These are phyloP conservation scores for Mucor piriformis DNA, from an alignment of 371 early-diverging fungal genomes.

Conservation along the genomic window DNA sequence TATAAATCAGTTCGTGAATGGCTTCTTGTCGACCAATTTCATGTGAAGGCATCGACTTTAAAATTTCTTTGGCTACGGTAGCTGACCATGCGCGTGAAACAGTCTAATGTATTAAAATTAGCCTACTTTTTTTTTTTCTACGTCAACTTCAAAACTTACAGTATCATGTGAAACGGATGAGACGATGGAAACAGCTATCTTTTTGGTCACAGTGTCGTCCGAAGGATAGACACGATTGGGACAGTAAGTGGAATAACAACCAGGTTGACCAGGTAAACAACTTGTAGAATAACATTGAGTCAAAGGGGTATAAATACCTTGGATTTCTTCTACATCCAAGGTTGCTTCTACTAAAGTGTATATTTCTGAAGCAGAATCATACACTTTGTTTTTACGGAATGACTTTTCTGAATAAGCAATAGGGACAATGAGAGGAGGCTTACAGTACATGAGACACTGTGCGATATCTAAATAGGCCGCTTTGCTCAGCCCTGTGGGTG, in stretches of 20 bases:
- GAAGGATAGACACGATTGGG: constrained; percentile 29
- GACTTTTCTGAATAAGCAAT: constrained; percentile 49
- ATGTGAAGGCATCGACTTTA: constrained; percentile 69
- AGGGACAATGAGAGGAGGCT: constrained; percentile 40
- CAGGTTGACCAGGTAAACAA: constrained; percentile 39
- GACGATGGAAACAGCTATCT: constrained; percentile 15
- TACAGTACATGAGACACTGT: constrained; percentile 35
- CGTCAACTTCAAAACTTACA: constrained; percentile 23
- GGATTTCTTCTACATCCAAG: constrained; percentile 21
- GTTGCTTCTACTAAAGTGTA: constrained; percentile 38
- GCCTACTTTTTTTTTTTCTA: not conserved
- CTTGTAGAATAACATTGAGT: constrained; percentile 39
- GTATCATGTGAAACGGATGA: constrained; percentile 44
- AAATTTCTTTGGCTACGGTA: constrained; percentile 72
- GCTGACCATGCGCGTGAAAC: constrained; percentile 70
- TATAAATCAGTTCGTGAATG: constrained; percentile 90
- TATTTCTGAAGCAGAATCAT: constrained; percentile 39
- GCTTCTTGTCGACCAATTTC: constrained; percentile 92
- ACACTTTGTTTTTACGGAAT: constrained; percentile 37
- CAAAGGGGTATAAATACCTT: constrained; percentile 45
- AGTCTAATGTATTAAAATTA: constrained; percentile 31
- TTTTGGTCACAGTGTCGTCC: constrained; percentile 7
- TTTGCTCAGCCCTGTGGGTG: constrained; percentile 24
- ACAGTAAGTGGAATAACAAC: constrained; percentile 48
- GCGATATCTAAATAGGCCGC: constrained; percentile 33